phyloP scores from a whole-genome alignment of 805 yeast genomes.

The Yarrowia yakushimensis region DNA sequence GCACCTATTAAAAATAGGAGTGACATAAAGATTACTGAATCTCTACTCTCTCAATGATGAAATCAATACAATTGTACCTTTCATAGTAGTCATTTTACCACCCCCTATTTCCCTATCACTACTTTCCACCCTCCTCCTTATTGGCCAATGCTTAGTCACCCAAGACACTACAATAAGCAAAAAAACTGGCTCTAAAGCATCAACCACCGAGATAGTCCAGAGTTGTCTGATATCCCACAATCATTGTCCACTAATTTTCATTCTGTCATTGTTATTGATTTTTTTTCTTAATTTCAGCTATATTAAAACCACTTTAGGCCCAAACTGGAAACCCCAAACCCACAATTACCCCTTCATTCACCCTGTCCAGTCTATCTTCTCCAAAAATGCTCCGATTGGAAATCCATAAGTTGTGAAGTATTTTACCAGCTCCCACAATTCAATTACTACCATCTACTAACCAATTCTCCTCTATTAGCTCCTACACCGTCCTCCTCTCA shows the following conservation, averaged over 20 bases:
- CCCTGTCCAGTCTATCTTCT: not conserved
- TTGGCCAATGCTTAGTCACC: too few relatives aligned
- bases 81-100: not conserved
- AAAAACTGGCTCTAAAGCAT: too few relatives aligned
- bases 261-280: not conserved
- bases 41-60: not conserved
- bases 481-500: too few relatives aligned
- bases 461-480: too few relatives aligned
- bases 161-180: too few relatives aligned
- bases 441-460: not conserved
- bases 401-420: too few relatives aligned
- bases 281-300: not conserved
- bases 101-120: not conserved
- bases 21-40: not conserved
- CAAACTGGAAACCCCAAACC: not conserved
- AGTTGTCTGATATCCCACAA: too few relatives aligned
- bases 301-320: not conserved
- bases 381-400: not conserved
- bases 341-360: not conserved
- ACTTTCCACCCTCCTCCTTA: not conserved
- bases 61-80: too few relatives aligned
- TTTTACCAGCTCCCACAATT: not conserved
- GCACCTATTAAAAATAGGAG: too few relatives aligned
- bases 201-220: too few relatives aligned
- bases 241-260: too few relatives aligned